A percentile compares a stretch with the other conserved stretches of the same genome.
These are phyloP conservation scores for Drosera capensis DNA, from an alignment of 148 eudicot genomes.

Conservation along the genomic window DNA sequence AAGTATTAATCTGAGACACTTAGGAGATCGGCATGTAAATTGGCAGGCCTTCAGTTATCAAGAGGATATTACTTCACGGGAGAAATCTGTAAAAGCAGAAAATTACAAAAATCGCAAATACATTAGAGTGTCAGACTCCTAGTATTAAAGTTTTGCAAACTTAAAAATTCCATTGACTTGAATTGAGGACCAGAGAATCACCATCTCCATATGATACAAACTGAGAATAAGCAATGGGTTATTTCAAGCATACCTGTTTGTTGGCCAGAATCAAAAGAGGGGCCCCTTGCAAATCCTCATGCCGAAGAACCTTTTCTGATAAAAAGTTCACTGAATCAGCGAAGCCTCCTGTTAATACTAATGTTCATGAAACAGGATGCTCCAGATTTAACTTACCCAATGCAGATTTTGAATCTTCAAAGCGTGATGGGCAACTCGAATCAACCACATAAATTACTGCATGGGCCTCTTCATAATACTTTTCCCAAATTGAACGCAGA, in stretches of 20 bases:
- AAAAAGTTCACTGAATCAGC: slow-evolving; percentile 6
- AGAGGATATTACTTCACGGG: no score
- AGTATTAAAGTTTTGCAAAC: no score
- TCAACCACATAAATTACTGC: slow-evolving; percentile 88
- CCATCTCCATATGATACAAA: no score
- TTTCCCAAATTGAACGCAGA: slow-evolving; percentile 98
- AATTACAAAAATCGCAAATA: no score
- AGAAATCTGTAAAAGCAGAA: no score
- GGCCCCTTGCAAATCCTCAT: slow-evolving; percentile 93
- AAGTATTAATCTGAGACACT: no score
- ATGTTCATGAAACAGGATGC: background rate
- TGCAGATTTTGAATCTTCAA: slow-evolving; percentile 92
- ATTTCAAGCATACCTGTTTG: slow-evolving; percentile 61
- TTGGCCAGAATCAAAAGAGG: slow-evolving; percentile 88
- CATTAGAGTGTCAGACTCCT: no score
- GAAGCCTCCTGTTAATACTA: background rate
- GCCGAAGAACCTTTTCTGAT: slow-evolving; percentile 92
- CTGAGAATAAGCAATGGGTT: no score
- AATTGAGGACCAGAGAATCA: no score
- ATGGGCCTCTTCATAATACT: slow-evolving; percentile 98
- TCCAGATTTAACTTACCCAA: slow-evolving; percentile 34
- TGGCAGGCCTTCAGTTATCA: no score
- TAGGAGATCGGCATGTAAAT: no score
- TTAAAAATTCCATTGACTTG: no score
- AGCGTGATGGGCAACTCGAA: slow-evolving; percentile 75